phyloP scores from a whole-genome alignment of 2,329 filamentous ascomycete genomes.

The Ophiobolus disseminans region DNA sequence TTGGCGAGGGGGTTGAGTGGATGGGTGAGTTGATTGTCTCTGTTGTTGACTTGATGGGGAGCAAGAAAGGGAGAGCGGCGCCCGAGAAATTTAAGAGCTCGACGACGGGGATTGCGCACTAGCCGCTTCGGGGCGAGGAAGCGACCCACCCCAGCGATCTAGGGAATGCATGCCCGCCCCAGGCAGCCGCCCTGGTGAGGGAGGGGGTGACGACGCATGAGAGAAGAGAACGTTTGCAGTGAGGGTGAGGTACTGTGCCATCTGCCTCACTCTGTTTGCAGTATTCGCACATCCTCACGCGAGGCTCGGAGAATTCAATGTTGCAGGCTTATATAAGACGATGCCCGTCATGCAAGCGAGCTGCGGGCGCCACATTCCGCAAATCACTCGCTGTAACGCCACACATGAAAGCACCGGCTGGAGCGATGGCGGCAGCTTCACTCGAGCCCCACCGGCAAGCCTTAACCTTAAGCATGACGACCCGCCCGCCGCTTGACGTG shows the following conservation, averaged over 20 bases:
- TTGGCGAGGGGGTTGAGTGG: conserved; percentile 40
- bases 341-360: conserved; percentile 12
- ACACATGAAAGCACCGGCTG: not conserved
- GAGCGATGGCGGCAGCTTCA: conserved; percentile 21
- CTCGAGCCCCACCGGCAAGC: not conserved
- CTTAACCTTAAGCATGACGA: too few species aligned
- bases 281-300: not conserved
- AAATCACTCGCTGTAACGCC: conserved; percentile 6
- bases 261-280: not conserved
- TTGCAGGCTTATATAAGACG: not conserved
- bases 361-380: conserved; percentile 13
- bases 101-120: conserved; percentile 28
- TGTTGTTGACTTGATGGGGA: conserved; percentile 44
- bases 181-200: conserved; percentile 14
- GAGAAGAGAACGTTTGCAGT: not conserved
- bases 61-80: conserved; percentile 37
- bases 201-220: not conserved
- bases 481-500: conserved; percentile 34
- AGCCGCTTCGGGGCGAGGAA: conserved; percentile 34
- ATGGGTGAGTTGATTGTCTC: conserved; percentile 37
- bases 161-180: conserved; percentile 26
- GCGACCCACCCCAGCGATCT: conserved; percentile 26
- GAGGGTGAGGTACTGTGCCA: not conserved
- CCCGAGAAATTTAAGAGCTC: conserved; percentile 35
- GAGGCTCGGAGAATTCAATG: not conserved